Conservation (phyloP, 78 protist species). For the Chrysochromulina parva region DNA sequence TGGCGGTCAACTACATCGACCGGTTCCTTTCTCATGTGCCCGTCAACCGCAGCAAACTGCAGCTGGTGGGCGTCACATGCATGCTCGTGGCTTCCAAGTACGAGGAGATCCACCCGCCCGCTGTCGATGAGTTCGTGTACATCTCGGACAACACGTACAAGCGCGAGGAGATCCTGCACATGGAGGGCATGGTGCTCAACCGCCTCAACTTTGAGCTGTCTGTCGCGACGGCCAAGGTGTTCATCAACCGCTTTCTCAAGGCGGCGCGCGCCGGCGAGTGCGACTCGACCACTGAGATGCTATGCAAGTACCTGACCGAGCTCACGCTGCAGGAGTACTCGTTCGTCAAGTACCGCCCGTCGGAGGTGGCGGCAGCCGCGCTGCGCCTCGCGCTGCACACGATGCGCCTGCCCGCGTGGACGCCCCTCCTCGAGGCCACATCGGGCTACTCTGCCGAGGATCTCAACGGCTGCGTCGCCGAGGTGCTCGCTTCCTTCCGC, state of each 20-base stretch:
- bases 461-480: not conserved
- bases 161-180: constrained; percentile 40
- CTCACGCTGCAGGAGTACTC: constrained; percentile 49
- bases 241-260: not conserved
- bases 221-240: not conserved
- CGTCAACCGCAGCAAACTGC: constrained; percentile 53
- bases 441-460: not conserved
- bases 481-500: not conserved
- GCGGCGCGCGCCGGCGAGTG: not conserved
- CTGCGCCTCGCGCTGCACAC: constrained; percentile 50
- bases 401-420: not conserved
- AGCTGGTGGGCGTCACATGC: constrained; percentile 71
- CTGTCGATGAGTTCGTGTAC: constrained; percentile 52
- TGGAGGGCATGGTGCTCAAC: constrained; percentile 20
- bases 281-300: not conserved
- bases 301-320: constrained; percentile 42
- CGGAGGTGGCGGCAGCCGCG: constrained; percentile 58
- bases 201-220: constrained; percentile 46
- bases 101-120: constrained; percentile 77
- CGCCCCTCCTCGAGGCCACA: not conserved
- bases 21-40: constrained; percentile 42
- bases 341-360: constrained; percentile 50
- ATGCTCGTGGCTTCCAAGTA: constrained; percentile 65
- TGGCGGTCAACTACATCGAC: constrained; percentile 67
- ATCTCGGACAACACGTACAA: constrained; percentile 71